Base-by-base conservation (phyloP, 2,329 filamentous ascomycete species). In the Epichloe bromicola region DNA sequence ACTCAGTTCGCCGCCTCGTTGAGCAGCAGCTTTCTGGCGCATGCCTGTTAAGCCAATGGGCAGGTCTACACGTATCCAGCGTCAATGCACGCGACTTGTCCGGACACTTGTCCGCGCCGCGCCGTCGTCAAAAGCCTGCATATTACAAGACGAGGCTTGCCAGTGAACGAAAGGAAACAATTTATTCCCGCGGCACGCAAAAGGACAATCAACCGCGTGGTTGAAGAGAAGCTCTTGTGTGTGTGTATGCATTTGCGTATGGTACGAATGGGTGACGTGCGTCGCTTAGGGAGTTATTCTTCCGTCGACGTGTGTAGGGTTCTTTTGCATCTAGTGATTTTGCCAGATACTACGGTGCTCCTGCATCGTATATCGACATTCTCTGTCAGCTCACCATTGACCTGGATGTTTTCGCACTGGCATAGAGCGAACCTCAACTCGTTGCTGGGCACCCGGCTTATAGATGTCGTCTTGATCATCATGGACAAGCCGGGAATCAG, bases 361-460 rank as follows among this genome's bases (percentile, higher is more conserved):
- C 56, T 55, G 59, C 60, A 55, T 53, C 58, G 63, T 64, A 61
- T 61, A 74, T 75, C 72, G 73, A 70, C 74, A 70, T 74, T 68
- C 70, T 70, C 63, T 56, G 67, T 66, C 68, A 69, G 55, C 59
- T 63, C 61, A 59, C 64, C 60, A 67, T 74, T 71, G 72, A 65
- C 70, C 62, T 70, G 69, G 65, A 69, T 73, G 72, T 77, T 74
- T 76, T 75, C 73, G 71, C 72, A 65, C 73, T 77, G 75, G 74
- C 74, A 75, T 66, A 76, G 70, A 76, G 63, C 34, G 61, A 71
- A 62, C 56, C 56, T 53, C 61, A 63, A 63, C 74, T 74, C 73
- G 67, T 74, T 76, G 73, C 74, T 77, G 73, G 73, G 74, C 74
- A 72, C 74, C 72, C 70, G 69, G 65, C 62, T 71, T 74, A 64